Conservation (phyloP, 2,329 filamentous ascomycete species). For the Macrophomina phaseolina region DNA sequence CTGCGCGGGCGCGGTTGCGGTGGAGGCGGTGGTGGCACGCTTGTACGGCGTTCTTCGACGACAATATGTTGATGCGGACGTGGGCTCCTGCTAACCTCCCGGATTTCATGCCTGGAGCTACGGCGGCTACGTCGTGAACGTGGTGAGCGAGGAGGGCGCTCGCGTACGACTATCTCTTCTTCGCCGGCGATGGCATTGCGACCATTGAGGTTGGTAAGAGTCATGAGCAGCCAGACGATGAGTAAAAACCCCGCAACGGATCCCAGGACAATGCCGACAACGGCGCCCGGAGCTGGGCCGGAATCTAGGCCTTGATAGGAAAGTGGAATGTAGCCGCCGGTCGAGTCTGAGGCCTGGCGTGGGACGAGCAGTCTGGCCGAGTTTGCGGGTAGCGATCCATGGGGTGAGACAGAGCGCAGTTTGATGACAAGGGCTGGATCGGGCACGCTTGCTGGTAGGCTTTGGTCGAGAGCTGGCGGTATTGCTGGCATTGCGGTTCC, state of each 20-base stretch:
- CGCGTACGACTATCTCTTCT: slow-evolving; percentile 64
- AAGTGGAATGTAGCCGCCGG: slow-evolving; percentile 61
- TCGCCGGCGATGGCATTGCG: slow-evolving; percentile 52
- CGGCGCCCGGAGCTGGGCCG: slow-evolving; percentile 61
- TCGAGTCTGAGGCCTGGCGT: slow-evolving; percentile 32
- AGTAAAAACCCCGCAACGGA: slow-evolving; percentile 60
- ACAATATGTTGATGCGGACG: slow-evolving; percentile 44
- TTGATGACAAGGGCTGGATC: neutral
- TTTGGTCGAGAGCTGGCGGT: neutral
- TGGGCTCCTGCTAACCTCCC: slow-evolving; percentile 47
- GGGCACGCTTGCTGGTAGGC: neutral
- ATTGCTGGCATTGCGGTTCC: slow-evolving; percentile 20
- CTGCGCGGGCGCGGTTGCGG: slow-evolving; percentile 37
- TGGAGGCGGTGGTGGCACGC: slow-evolving; percentile 27
- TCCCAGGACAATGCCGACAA: slow-evolving; percentile 66
- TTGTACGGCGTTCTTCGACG: slow-evolving; percentile 41
- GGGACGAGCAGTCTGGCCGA: neutral
- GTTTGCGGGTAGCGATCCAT: neutral
- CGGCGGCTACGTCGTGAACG: slow-evolving; percentile 41
- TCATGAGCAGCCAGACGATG: slow-evolving; percentile 57
- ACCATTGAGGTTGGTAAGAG: slow-evolving; percentile 43
- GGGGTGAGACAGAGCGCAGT: neutral
- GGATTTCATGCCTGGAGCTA: slow-evolving; percentile 41
- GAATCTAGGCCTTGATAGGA: slow-evolving; percentile 62
- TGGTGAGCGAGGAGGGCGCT: slow-evolving; percentile 34